Evolutionary conservation across 164 flowering plant genomes (phyloP).

Genomic region (Sextonia rubra): DNA sequence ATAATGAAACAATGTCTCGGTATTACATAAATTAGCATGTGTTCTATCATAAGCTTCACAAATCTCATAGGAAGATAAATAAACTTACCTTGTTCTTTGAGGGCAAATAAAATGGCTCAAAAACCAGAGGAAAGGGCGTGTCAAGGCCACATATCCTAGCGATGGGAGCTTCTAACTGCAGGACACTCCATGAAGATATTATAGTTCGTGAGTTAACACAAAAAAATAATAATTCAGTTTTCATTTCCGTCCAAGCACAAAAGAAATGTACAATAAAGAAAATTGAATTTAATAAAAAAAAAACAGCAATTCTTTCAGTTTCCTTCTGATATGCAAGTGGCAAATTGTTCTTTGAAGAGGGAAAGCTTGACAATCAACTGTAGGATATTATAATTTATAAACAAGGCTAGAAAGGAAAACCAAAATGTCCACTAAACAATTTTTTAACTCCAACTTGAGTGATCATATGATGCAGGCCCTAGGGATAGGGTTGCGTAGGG

Average conservation of each 20-base stretch:
- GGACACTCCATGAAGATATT: background rate
- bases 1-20: too few relatives aligned
- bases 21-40: too few relatives aligned
- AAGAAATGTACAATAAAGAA: background rate
- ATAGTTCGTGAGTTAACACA: background rate
- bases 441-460: too few relatives aligned
- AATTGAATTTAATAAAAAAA: too few relatives aligned
- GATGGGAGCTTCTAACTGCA: constrained; percentile 95
- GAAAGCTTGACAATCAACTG: background rate
- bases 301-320: too few relatives aligned
- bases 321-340: background rate
- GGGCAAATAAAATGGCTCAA: constrained; percentile 94
- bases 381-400: too few relatives aligned
- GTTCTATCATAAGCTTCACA: background rate
- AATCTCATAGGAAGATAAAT: background rate
- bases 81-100: constrained; percentile 73
- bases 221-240: background rate
- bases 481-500: too few relatives aligned
- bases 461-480: too few relatives aligned
- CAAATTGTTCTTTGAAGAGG: background rate
- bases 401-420: background rate
- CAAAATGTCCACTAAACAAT: background rate
- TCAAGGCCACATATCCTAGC: constrained; percentile 89
- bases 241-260: background rate
- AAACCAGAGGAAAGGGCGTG: constrained; percentile 94